A percentile compares a stretch with the other conserved stretches of the same genome.
Evolutionary conservation across 1,139 yeast genomes (phyloP).

Genomic region (Saccharomyces hybrid): DNA sequence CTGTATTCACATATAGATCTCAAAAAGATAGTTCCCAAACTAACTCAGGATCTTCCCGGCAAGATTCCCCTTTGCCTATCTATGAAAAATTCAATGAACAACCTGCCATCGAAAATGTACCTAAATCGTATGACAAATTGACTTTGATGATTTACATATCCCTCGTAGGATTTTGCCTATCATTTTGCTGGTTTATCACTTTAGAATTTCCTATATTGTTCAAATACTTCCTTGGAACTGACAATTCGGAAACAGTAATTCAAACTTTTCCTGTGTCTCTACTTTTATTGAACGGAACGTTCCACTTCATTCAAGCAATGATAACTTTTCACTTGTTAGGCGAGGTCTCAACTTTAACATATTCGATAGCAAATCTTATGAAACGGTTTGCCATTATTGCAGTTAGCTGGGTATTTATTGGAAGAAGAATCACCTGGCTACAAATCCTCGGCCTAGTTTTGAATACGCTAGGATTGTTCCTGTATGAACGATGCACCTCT

Average conservation of each 20-base stretch:
- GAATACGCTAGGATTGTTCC: slow-evolving; percentile 26
- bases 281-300: slow-evolving; percentile 50
- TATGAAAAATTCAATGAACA: slow-evolving; percentile 7
- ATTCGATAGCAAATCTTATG: slow-evolving; percentile 84
- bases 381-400: slow-evolving; percentile 83
- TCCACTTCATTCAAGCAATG: slow-evolving; percentile 82
- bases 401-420: slow-evolving; percentile 43
- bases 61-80: slow-evolving; percentile 16
- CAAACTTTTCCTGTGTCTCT: slow-evolving; percentile 33
- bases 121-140: slow-evolving; percentile 58
- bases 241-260: slow-evolving; percentile 12
- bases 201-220: slow-evolving; percentile 46
- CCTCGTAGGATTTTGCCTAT: slow-evolving; percentile 64
- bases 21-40: not conserved
- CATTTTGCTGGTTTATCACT: slow-evolving; percentile 71
- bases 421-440: slow-evolving; percentile 16
- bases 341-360: slow-evolving; percentile 82
- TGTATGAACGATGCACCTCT: slow-evolving; percentile 25
- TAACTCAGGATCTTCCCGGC: not conserved
- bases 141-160: slow-evolving; percentile 86
- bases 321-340: slow-evolving; percentile 89
- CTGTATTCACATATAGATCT: slow-evolving; percentile 54
- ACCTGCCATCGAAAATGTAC: not conserved
- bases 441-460: slow-evolving; percentile 25
- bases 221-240: slow-evolving; percentile 9